These are phyloP conservation scores for Kwoniella bestiolae DNA, from an alignment of 768 basidiomycete species.

Conservation along the genomic window DNA sequence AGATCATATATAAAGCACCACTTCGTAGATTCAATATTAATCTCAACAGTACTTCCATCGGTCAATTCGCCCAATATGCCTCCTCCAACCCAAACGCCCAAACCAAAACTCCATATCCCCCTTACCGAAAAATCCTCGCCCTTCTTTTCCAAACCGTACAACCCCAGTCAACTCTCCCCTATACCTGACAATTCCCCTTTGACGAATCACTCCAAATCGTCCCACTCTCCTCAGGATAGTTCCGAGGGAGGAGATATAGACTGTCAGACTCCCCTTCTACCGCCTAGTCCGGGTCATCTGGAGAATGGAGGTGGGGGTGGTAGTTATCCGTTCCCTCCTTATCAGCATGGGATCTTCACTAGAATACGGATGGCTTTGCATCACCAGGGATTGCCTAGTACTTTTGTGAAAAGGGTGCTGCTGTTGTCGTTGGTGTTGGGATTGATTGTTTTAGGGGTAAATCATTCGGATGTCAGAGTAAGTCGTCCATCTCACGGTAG, in stretches of 20 bases:
- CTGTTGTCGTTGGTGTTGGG: neutral
- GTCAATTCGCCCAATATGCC: constrained; percentile 4
- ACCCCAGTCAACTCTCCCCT: constrained; percentile 22
- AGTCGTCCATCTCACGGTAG: neutral
- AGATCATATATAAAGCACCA: neutral
- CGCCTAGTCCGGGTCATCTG: constrained; percentile 26
- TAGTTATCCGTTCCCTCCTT: constrained; percentile 33
- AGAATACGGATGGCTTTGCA: constrained; percentile 8
- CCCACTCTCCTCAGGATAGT: constrained; percentile 1
- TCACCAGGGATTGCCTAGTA: constrained; percentile 3
- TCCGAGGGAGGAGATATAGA: constrained; percentile 11
- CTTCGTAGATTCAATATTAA: too few species aligned
- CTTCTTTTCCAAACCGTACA: constrained; percentile 23
- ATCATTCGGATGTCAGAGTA: neutral
- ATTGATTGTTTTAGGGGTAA: constrained; percentile 1
- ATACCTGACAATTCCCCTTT: constrained; percentile 15
- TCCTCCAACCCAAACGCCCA: constrained; percentile 20
- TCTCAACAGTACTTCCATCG: too few species aligned
- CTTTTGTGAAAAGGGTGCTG: constrained; percentile 9
- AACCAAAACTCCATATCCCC: constrained; percentile 26
- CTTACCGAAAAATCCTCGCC: constrained; percentile 23
- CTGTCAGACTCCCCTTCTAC: constrained; percentile 29
- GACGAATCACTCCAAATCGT: neutral
- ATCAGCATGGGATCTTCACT: neutral
- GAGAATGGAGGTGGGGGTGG: constrained; percentile 22